Base-by-base conservation (phyloP, 495 filamentous ascomycete species). In the Trichoderma gamsii region DNA sequence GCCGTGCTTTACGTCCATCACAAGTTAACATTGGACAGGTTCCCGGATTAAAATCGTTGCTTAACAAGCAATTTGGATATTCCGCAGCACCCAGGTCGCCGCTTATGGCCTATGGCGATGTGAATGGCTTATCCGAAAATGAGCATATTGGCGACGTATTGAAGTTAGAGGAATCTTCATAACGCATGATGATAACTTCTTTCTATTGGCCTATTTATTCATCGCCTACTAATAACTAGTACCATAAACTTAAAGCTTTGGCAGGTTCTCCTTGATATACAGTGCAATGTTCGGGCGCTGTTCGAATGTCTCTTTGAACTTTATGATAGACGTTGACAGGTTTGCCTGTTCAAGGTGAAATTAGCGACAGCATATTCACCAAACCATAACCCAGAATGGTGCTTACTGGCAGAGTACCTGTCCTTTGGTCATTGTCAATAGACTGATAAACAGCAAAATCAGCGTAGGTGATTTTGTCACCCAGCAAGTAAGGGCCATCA, bases 391-490 rank as follows among this genome's bases (percentile, higher is more conserved):
- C 12, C 6, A 11, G 2, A 4, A 46, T 18, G 3, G 43, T 6
- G 52, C 65, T 67, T 35, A 67, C 65, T 5, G 65, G 65, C 4
- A 52, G 25, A 29, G 46, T 67, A 1, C 65, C 65, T 9, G 65
- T 67, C n/a, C 23, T 41, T 23, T 29, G 25, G 63, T 79, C 74
- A 32, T 76, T 75, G 63, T 79, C 74, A 32, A 79, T 74, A 23
- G 73, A 72, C 63, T 76, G 75, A 66, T 73, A 79, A 21, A 79
- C 65, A 13, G 77, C 77, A 71, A 79, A 79, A 69, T 79, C 77
- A 12, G 49, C 72, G 66, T 79, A 79, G 7, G 76, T 77, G 15
- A 76, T 65, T 59, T 64, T 73, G 15, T 76, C 70, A 0, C 77
- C 77, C 13, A 79, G 52, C 8, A 79, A 71, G 46, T 75, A 79